phyloP scores from a whole-genome alignment of 805 yeast species.

The Helenozyma rhizophorensis region DNA sequence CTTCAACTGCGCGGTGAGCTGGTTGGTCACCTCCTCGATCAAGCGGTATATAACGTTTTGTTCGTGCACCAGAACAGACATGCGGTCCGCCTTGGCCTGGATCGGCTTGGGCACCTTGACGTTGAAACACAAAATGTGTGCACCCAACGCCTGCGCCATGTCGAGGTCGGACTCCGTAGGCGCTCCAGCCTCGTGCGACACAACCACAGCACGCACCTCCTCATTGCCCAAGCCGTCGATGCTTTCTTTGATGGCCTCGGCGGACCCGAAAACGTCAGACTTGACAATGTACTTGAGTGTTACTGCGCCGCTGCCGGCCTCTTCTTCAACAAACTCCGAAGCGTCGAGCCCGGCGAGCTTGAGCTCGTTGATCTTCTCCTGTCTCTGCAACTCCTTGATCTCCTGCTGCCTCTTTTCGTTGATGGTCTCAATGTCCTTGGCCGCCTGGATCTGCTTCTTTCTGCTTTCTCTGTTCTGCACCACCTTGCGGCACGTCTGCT shows the following conservation, averaged over 20 bases:
- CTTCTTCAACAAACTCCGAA: slow-evolving; percentile 38
- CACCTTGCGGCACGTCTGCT: slow-evolving; percentile 71
- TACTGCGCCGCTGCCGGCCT: slow-evolving; percentile 11
- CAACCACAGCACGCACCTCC: slow-evolving; percentile 67
- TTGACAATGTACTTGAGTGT: slow-evolving; percentile 59
- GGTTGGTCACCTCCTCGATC: slow-evolving; percentile 75
- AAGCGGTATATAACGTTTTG: slow-evolving; percentile 84
- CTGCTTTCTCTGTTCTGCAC: slow-evolving; percentile 58
- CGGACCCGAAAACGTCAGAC: slow-evolving; percentile 92
- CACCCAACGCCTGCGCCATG: slow-evolving; percentile 42
- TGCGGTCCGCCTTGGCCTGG: slow-evolving; percentile 50
- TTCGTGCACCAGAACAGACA: slow-evolving; percentile 54
- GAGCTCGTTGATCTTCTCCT: slow-evolving; percentile 53
- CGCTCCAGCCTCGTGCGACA: slow-evolving; percentile 75
- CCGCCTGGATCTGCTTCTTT: slow-evolving; percentile 49
- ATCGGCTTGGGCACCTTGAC: slow-evolving; percentile 63
- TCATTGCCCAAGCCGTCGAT: slow-evolving; percentile 81
- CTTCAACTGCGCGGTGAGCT: slow-evolving; percentile 53
- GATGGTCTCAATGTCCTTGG: slow-evolving; percentile 61
- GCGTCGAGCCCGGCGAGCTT: slow-evolving; percentile 56
- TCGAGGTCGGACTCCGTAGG: slow-evolving; percentile 48
- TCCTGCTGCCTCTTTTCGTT: slow-evolving; percentile 62
- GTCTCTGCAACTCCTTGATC: slow-evolving; percentile 47
- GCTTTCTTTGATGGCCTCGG: slow-evolving; percentile 86
- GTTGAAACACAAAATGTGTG: slow-evolving; percentile 77